Conservation (phyloP, 768 basidiomycete species). For the Termitomyces sp. region DNA sequence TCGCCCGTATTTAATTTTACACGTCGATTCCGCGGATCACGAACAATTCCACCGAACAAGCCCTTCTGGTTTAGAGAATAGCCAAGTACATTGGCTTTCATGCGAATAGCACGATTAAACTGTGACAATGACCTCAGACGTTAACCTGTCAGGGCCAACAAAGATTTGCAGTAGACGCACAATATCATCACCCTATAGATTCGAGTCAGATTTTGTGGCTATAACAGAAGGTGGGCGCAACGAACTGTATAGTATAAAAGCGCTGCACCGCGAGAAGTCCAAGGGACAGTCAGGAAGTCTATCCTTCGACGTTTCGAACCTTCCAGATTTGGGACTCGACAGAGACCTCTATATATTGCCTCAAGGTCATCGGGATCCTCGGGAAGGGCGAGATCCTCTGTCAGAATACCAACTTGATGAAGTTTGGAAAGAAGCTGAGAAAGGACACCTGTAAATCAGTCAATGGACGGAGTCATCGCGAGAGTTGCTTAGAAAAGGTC, state of each 20-base stretch:
- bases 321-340: conserved; percentile 42
- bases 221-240: conserved; percentile 3
- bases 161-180: conserved; percentile 37
- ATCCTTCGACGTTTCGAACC: conserved; percentile 62
- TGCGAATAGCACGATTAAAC: conserved; percentile 88
- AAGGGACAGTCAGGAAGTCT: conserved; percentile 83
- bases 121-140: conserved; percentile 22
- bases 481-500: not conserved
- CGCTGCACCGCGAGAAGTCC: conserved; percentile 74
- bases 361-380: conserved; percentile 67
- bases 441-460: conserved; percentile 47
- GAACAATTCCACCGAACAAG: conserved; percentile 64
- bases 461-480: not conserved
- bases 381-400: conserved; percentile 74
- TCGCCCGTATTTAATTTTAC: conserved; percentile 59
- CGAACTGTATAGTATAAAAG: conserved; percentile 87
- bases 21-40: conserved; percentile 58
- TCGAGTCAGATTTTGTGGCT: not conserved
- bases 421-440: conserved; percentile 51
- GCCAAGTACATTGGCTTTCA: conserved; percentile 77
- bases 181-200: conserved; percentile 76
- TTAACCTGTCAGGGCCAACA: not conserved
- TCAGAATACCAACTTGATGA: conserved; percentile 57
- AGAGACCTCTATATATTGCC: conserved; percentile 77
- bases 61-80: conserved; percentile 89